A percentile compares a stretch with the other conserved stretches of the same genome.
These are phyloP conservation scores for Talaromyces sp. DNA, from an alignment of 2,329 filamentous ascomycete genomes.

Conservation along the genomic window DNA sequence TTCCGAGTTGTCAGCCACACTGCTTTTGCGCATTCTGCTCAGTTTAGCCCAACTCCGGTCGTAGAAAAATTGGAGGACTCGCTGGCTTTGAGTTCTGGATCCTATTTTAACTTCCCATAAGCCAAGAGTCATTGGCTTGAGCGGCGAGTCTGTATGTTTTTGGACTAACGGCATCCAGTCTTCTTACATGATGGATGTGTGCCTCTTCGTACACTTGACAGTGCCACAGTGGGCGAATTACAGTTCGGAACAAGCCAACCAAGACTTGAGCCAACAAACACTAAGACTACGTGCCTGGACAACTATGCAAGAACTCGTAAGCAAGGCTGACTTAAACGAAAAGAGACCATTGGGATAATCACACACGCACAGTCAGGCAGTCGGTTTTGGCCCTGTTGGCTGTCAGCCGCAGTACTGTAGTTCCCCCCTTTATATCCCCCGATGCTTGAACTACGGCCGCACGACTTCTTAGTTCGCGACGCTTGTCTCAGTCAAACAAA, in stretches of 20 bases:
- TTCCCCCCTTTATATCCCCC: not conserved
- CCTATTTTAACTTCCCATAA: not conserved
- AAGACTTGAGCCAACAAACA: not conserved
- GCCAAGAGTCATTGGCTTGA: not conserved
- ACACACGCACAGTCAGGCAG: not conserved
- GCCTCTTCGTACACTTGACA: not conserved
- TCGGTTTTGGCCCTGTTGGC: not conserved
- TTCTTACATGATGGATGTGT: not conserved
- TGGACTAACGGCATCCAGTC: not conserved
- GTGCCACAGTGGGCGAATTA: not conserved
- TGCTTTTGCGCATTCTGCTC: not conserved
- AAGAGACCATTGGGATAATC: not conserved
- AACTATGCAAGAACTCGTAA: not conserved
- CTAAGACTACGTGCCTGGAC: not conserved
- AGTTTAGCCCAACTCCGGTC: not conserved
- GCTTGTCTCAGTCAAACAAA: not conserved
- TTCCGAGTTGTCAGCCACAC: not conserved
- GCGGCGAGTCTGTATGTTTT: not conserved
- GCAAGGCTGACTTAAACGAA: not conserved
- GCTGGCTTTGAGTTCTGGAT: not conserved
- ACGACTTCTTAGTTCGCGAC: not conserved
- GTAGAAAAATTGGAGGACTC: not conserved
- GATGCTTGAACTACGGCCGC: not conserved
- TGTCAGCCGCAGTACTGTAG: not conserved
- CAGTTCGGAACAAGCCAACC: not conserved